Percentiles rank a stretch among this genome's conserved stretches.
These are phyloP conservation scores for Allomyces javanicus DNA, from an alignment of 192 early-diverging fungal genomes.

Conservation along the genomic window DNA sequence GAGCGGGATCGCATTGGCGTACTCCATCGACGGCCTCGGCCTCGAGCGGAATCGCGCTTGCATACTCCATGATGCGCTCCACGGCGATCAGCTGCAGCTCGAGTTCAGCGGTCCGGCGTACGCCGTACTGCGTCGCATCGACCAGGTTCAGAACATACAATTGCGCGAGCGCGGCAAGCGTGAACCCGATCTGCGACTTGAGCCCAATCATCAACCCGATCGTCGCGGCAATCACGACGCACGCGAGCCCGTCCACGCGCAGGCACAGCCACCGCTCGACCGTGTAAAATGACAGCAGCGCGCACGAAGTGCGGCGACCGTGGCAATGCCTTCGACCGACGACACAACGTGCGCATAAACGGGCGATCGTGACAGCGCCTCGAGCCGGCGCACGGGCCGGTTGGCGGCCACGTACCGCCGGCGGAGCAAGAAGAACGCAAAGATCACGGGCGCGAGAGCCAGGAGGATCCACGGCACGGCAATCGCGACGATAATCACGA, in stretches of 20 bases:
- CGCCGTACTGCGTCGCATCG: constrained; percentile 71
- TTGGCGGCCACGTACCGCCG: constrained; percentile 52
- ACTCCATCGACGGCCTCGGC: constrained; percentile 34
- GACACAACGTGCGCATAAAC: constrained; percentile 68
- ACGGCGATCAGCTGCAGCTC: constrained; percentile 39
- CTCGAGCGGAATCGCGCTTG: constrained; percentile 59
- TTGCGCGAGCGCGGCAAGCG: constrained; percentile 68
- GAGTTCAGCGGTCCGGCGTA: constrained; percentile 31
- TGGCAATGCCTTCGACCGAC: constrained; percentile 49
- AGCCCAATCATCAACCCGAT: constrained; percentile 45
- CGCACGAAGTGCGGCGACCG: constrained; percentile 79
- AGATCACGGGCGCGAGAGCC: constrained; percentile 27
- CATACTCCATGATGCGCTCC: constrained; percentile 73
- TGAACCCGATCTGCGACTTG: constrained; percentile 40
- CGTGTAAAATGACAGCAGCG: constrained; percentile 71
- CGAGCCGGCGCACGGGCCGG: constrained; percentile 74
- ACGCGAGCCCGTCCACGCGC: constrained; percentile 53
- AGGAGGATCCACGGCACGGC: constrained; percentile 35
- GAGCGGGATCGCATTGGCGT: too few species aligned
- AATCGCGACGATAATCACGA: constrained; percentile 39
- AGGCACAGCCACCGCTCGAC: constrained; percentile 74
- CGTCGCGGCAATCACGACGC: constrained; percentile 51
- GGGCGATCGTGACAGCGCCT: constrained; percentile 54
- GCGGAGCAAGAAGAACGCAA: constrained; percentile 30
- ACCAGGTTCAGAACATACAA: constrained; percentile 65